Base-by-base conservation (phyloP, 148 eudicot genomes). In the Simmondsia chinensis region DNA sequence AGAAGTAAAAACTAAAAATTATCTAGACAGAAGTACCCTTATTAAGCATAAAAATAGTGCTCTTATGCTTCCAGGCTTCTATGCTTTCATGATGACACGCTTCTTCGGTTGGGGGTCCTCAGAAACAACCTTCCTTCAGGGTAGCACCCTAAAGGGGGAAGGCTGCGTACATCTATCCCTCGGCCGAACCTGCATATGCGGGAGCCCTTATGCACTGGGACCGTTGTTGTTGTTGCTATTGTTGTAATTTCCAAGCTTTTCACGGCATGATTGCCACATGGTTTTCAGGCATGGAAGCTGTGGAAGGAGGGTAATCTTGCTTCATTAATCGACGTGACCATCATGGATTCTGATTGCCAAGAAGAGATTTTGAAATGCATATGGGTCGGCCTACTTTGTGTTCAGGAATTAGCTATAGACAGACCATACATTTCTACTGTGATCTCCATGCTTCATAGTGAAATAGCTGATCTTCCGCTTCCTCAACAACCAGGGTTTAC, bases 281-380 rank as follows among this genome's bases (percentile, higher is more conserved):
- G 12, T 15, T 43, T 58, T 49, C 41, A 81, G 84, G 89, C 74
- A 26, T 81, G 89, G 83, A 70, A 57, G 30, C 29, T 68, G 24
- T 81, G 83, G 83, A 60, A 28, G 5, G 80, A 76, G 38, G 68
- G 60, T 8, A 44, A 57, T 17, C 33, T 23, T 35, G 3, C 40
- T 11, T 39, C 54, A 7, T 22, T 76, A 21, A 52, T 68, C 2
- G 83, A 80, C 41, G 43, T 63, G 17, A 17, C 34, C 0, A 44
- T 73, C 24, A 11, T n/a, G 2, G 30, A 24, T 30, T 15, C 60
- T 9, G 10, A 21, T 29, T 58, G 52, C 5, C 36, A 42, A 26
- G 43, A 6, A 7, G 73, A 66, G 37, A 58, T 71, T 2, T 12
- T 59, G 17, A 54, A 61, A 42, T 68, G 68, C 60, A 57, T 81